These are phyloP conservation scores for Cryptococcus sp. DNA, from an alignment of 1,284 basidiomycete species.

Conservation along the genomic window DNA sequence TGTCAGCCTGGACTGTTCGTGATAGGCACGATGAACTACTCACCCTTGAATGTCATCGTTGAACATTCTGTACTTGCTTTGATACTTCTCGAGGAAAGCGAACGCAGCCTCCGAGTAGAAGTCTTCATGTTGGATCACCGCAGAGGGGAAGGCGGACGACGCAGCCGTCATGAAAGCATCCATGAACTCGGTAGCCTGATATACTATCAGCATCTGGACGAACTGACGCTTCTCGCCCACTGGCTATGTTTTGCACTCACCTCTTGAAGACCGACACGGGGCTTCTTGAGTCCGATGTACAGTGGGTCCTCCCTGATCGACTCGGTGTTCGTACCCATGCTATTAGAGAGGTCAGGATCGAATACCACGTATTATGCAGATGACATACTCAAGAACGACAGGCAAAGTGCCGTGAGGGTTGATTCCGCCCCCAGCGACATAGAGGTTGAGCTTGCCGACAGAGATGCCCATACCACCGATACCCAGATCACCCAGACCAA, in stretches of 20 bases:
- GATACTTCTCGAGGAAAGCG: slow-evolving; percentile 73
- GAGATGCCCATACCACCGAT: slow-evolving; percentile 77
- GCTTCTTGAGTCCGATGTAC: slow-evolving; percentile 81
- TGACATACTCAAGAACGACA: slow-evolving; percentile 62
- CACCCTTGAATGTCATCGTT: slow-evolving; percentile 81
- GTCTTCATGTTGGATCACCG: slow-evolving; percentile 89
- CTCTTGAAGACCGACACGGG: slow-evolving; percentile 66
- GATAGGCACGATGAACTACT: slow-evolving; percentile 17
- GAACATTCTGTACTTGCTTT: slow-evolving; percentile 75
- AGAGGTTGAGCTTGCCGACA: slow-evolving; percentile 89
- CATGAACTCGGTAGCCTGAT: slow-evolving; percentile 68
- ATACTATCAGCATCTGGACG: no score
- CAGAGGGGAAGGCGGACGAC: slow-evolving; percentile 69
- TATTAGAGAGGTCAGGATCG: slow-evolving; percentile 9
- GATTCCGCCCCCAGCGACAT: slow-evolving; percentile 81
- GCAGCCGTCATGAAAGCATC: slow-evolving; percentile 91
- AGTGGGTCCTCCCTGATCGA: slow-evolving; percentile 80
- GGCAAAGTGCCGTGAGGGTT: slow-evolving; percentile 82
- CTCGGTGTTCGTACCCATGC: slow-evolving; percentile 84
- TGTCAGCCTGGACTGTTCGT: neutral
- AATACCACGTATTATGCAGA: neutral
- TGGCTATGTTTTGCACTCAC: slow-evolving; percentile 52
- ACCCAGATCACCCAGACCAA: slow-evolving; percentile 86
- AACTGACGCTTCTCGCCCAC: neutral
- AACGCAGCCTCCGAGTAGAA: slow-evolving; percentile 86